Conservation (phyloP, 2,329 filamentous ascomycete species). For the Aureobasidium melanogenum region DNA sequence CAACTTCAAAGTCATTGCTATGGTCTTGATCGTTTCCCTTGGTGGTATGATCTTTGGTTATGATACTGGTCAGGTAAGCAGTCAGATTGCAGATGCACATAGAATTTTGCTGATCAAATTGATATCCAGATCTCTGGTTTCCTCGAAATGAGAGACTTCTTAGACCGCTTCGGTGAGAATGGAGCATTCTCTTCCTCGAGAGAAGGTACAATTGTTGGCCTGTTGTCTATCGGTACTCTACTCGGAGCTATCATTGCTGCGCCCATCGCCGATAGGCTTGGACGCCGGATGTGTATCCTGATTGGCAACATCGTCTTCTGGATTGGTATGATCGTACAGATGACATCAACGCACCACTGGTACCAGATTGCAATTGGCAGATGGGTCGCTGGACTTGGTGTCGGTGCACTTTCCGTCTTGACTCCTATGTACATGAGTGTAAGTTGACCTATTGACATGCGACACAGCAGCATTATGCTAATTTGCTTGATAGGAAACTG, state of each 20-base stretch:
- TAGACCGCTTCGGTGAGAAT: slow-evolving; percentile 44
- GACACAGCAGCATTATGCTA: slow-evolving; percentile 26
- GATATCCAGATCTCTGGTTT: slow-evolving; percentile 44
- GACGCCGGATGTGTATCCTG: slow-evolving; percentile 55
- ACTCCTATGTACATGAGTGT: slow-evolving; percentile 58
- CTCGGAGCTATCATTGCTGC: slow-evolving; percentile 51
- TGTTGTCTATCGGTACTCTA: slow-evolving; percentile 51
- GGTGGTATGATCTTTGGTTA: slow-evolving; percentile 32
- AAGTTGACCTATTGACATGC: neutral
- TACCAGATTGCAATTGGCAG: slow-evolving; percentile 57
- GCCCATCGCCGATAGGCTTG: slow-evolving; percentile 52
- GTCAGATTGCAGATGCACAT: too few species aligned
- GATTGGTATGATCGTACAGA: slow-evolving; percentile 57
- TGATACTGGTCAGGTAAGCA: slow-evolving; percentile 36
- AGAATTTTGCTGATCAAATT: neutral
- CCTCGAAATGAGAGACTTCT: slow-evolving; percentile 27
- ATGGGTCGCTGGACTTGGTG: slow-evolving; percentile 56
- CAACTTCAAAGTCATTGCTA: slow-evolving; percentile 21
- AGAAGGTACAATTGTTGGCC: slow-evolving; percentile 55
- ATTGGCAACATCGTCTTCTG: slow-evolving; percentile 54
- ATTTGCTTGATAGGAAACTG: slow-evolving; percentile 41
- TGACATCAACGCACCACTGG: slow-evolving; percentile 49
- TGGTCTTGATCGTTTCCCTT: slow-evolving; percentile 27
- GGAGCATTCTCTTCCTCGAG: slow-evolving; percentile 48
- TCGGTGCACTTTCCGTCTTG: slow-evolving; percentile 55